phyloP scores from a whole-genome alignment of 148 eudicot genomes.

The Tetragonia tetragonoides region DNA sequence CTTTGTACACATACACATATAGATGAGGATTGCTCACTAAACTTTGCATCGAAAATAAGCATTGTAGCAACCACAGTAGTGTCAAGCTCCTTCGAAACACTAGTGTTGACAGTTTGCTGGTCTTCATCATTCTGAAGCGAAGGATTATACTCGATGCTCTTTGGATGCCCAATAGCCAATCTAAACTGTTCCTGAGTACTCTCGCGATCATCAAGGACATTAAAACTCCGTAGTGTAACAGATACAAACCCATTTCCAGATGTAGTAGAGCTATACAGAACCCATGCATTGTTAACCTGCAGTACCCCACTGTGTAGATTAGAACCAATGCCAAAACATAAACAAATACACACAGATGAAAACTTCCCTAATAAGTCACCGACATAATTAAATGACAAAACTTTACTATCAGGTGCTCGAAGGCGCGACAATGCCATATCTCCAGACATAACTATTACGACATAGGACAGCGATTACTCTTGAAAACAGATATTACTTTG shows the following conservation, averaged over 20 bases:
- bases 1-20: slow-evolving; percentile 78
- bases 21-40: slow-evolving; percentile 50
- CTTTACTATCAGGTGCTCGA: background rate
- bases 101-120: slow-evolving; percentile 30
- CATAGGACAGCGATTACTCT: background rate
- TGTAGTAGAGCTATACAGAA: slow-evolving; percentile 74
- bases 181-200: slow-evolving; percentile 83
- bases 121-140: slow-evolving; percentile 35
- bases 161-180: slow-evolving; percentile 81
- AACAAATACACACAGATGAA: background rate
- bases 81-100: slow-evolving; percentile 25
- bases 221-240: slow-evolving; percentile 78
- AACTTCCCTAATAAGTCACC: background rate
- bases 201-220: slow-evolving; percentile 90
- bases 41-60: slow-evolving; percentile 88
- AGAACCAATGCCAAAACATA: background rate
- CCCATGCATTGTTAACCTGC: slow-evolving; percentile 84
- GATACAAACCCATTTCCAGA: slow-evolving; percentile 72
- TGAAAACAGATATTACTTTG: no score
- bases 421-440: background rate
- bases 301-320: slow-evolving; percentile 11
- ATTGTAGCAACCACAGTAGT: slow-evolving; percentile 57
- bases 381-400: background rate
- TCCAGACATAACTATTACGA: background rate
- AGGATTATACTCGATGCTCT: slow-evolving; percentile 40